Evolutionary conservation across 345 rosid genomes (phyloP), one percentile per base, ranked within the genome.

Genomic region (Acer yangbiense): DNA sequence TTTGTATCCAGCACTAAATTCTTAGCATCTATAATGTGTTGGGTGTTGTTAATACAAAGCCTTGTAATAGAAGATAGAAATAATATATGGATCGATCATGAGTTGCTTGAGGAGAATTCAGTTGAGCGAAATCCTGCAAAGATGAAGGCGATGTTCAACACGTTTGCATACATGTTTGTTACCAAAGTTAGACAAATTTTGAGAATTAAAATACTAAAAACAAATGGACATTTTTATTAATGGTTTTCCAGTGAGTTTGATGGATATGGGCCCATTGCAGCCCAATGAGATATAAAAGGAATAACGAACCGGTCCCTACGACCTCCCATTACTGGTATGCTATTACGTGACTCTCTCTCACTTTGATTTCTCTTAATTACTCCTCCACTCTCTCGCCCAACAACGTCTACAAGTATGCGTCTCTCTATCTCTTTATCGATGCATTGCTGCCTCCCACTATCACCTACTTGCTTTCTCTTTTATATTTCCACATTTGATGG

Each of bases 71-170:
- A 29, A 29, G 35, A 29, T 29, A 29, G 35, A 29, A 29, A 29
- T 29, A 29, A 27, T 27, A 27, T 27, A 27, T 27, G 0, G 5
- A 32, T 32, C 3, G 39, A 32, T 52, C 18, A 17, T 27, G 29
- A 27, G 29, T 27, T 27, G 29, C 2, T 27, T 27, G 50, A 46
- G 50, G 50, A 46, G 13, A 46, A 52, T 52, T 52, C 57, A 8
- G 63, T 58, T 58, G 63, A 58, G 63, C 27, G 20, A 58, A 58
- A 58, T 58, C 11, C 27, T 58, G 63, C 63, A 58, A 58, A 58
- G 25, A 18, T 58, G 0, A 58, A 6, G 63, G 25, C 25, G n/a
- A 52, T 52, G n/a, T 52, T 16, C 57, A 18, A 52, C 57, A 52
- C 18, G 57, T 52, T 14, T 52, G 57, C 25, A 23, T 23, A n/a